Conservation (phyloP, 345 rosid species). For the Eutrema japonicum region DNA sequence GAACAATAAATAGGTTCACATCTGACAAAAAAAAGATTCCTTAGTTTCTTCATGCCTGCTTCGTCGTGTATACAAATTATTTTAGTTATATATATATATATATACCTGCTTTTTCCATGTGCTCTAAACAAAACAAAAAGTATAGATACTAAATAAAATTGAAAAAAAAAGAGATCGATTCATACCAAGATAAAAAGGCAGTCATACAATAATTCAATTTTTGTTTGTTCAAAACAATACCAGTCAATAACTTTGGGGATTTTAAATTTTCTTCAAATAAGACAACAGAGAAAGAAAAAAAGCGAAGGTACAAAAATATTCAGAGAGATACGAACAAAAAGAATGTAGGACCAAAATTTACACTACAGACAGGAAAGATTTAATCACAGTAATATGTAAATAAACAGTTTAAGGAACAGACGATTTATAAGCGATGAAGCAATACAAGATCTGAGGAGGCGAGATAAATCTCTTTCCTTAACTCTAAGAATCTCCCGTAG, state of each 20-base stretch:
- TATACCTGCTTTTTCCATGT: conserved; percentile 29
- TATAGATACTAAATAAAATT: background rate
- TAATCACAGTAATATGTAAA: no score
- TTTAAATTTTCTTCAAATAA: background rate
- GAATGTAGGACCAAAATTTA: no score
- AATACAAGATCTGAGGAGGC: no score
- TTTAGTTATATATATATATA: background rate
- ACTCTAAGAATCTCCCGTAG: no score
- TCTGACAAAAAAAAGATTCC: conserved; percentile 6
- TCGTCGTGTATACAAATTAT: no score
- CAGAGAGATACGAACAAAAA: conserved; percentile 27
- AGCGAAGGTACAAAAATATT: conserved; percentile 16
- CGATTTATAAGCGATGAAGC: no score
- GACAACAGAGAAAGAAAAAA: background rate
- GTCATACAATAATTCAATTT: conserved; percentile 1
- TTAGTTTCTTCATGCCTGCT: background rate
- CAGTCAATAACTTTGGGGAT: background rate
- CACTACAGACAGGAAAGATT: no score
- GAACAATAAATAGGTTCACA: no score
- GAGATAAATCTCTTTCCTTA: no score
- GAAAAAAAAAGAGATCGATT: background rate
- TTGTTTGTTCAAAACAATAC: background rate
- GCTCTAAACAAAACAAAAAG: background rate
- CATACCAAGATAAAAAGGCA: background rate
- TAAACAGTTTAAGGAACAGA: no score